These are phyloP conservation scores for Boletus pseudo-olivaceus DNA, from an alignment of 768 basidiomycete species.

Conservation along the genomic window DNA sequence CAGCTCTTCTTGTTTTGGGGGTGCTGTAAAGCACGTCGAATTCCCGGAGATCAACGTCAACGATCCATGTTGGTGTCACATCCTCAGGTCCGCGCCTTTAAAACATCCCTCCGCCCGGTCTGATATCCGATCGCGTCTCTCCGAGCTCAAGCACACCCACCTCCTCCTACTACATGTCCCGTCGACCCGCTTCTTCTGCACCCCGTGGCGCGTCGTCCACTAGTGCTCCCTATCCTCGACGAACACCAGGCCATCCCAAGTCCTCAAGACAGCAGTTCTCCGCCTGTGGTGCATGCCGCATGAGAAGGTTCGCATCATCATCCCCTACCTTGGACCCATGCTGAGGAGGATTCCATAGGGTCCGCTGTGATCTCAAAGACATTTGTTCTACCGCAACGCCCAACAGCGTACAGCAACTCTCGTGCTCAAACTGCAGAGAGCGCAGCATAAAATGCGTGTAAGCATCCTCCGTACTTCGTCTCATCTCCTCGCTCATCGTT, in stretches of 20 bases:
- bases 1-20: slow-evolving; percentile 17
- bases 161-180: slow-evolving; percentile 66
- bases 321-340: not conserved
- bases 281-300: slow-evolving; percentile 92
- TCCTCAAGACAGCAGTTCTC: slow-evolving; percentile 82
- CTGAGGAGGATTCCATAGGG: slow-evolving; percentile 42
- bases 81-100: slow-evolving; percentile 22
- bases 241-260: slow-evolving; percentile 61
- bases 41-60: slow-evolving; percentile 31
- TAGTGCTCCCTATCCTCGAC: slow-evolving; percentile 39
- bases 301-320: slow-evolving; percentile 56
- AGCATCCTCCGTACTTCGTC: slow-evolving; percentile 31
- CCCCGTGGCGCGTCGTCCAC: slow-evolving; percentile 27
- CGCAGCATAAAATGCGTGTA: slow-evolving; percentile 92
- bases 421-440: slow-evolving; percentile 88
- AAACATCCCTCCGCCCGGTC: slow-evolving; percentile 9
- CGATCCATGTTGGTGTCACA: slow-evolving; percentile 18
- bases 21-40: slow-evolving; percentile 24
- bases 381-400: slow-evolving; percentile 49
- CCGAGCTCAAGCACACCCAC: no score
- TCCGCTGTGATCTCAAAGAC: slow-evolving; percentile 93
- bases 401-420: slow-evolving; percentile 39
- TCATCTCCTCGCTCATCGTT: slow-evolving; percentile 6
- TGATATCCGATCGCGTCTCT: slow-evolving; percentile 24
- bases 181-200: slow-evolving; percentile 43